Base-by-base conservation (phyloP, 805 yeast species). In the Candida sphagnicola region DNA sequence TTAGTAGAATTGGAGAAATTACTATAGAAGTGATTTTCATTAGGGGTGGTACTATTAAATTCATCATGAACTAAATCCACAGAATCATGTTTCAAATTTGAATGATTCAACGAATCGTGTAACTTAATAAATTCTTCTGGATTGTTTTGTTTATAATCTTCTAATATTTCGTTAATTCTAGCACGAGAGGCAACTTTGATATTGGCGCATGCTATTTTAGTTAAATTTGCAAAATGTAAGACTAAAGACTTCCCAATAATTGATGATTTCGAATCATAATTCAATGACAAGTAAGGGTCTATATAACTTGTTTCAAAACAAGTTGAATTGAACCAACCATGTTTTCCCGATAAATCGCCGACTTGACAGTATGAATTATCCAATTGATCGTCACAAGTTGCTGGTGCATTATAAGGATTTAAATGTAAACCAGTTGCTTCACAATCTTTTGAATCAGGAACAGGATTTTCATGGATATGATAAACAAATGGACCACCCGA, bases 261-360 rank as follows among this genome's bases (percentile, higher is more conserved):
- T 50, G 71, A 77, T n/a, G 85, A 72, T 32, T 74, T 71, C 34
- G 77, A 69, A 34, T 61, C 57, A 26, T 75, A 74, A 50, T 79
- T 71, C 56, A 83, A 70, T 0, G 89, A 80, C 38, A 84, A 57
- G 56, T 72, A 83, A 5, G 81, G 82, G 52, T 84, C 90, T 42
- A 69, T 61, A 56, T 79, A 84, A 42, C 70, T 67, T 19, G 77
- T 65, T 57, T 80, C 82, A 57, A 76, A 80, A 54, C 87, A 81
- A 10, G 86, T 81, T 15, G 85, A 72, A 53, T 81, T 73, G 51
- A 84, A 79, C 62, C 64, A 73, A 10, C 91, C 91, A 59, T 83
- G 89, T 56, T 82, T 83, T 31, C 91, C 91, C 25, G 85, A 75
- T 49, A 83, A 74, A 53, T 83, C 90, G 41, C 91, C 91, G 30